phyloP scores from a whole-genome alignment of 2,329 filamentous ascomycete genomes.

The Trichoderma sp. region DNA sequence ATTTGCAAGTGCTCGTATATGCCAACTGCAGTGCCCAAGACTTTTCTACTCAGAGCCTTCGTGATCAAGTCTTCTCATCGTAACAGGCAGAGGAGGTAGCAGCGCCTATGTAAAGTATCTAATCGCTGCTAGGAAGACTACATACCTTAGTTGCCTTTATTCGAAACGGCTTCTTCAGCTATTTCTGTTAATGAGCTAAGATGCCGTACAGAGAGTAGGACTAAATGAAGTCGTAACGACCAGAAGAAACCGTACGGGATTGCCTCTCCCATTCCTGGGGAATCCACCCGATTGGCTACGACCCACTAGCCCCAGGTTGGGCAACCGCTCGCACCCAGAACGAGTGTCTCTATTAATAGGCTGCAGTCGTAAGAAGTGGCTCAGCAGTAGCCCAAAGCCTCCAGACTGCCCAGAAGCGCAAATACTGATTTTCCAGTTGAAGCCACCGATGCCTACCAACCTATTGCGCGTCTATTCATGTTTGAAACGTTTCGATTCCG shows the following conservation, averaged over 20 bases:
- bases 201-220: background rate
- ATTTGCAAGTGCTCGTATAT: background rate
- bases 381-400: background rate
- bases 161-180: background rate
- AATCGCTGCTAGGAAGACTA: background rate
- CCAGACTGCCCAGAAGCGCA: background rate
- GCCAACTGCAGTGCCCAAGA: background rate
- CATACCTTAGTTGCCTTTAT: background rate
- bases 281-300: slow-evolving; percentile 5
- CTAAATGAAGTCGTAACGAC: background rate
- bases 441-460: background rate
- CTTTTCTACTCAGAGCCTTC: background rate
- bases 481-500: background rate
- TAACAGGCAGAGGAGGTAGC: background rate
- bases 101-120: background rate
- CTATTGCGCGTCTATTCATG: background rate
- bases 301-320: background rate
- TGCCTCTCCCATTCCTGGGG: background rate
- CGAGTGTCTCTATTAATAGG: background rate
- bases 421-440: background rate
- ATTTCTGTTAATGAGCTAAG: background rate
- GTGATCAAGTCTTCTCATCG: background rate
- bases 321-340: background rate
- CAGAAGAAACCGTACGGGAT: background rate
- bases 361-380: background rate